Evolutionary conservation across 2,329 filamentous ascomycete genomes (phyloP), one percentile per base, ranked within the genome.

Genomic region (Phaeosphaeriaceae sp.): DNA sequence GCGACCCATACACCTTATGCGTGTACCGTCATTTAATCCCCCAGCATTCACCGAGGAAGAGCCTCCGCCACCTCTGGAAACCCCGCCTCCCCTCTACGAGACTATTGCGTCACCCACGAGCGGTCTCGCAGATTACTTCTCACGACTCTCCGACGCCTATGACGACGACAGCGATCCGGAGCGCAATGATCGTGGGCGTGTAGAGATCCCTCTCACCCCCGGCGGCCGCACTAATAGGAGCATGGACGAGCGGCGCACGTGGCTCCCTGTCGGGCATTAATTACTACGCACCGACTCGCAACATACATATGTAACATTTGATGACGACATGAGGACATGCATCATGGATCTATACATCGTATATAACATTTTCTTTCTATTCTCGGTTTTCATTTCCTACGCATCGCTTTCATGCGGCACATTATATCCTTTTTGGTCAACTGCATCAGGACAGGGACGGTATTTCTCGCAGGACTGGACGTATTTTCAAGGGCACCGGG

Each of bases 21-120:
- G 93, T 22, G 85, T 88, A 6, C 93, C 93, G 0, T 96, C 92
- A 0, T 96, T 93, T 79, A 93, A 93, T 58, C 93, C 93, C 1
- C 93, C 93, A 0, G 87, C 91, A 0, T 97, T 96, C 71, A 89
- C 95, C 61, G 92, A 92, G 5, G 90, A 96, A 53, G 84, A 88
- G 5, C 88, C 91, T 0, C 91, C 91, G 3, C 90, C 90, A 51
- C 88, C 89, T 0, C 76, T 91, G 17, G 82, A 91, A 63, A 96
- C 92, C 0, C 93, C 93, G 1, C 93, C 93, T 7, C 93, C 93
- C 0, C 88, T 90, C 56, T 97, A 97, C 74, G 91, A 94, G 58
- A 83, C 85, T 3, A 91, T 96, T 40, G 87, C 95, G 1, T 91
- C 89, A 17, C 92, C 74, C 76, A 93, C 80, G 78, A 89, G 76